Evolutionary conservation across 805 yeast genomes (phyloP).

Genomic region (Spathaspora boniae): DNA sequence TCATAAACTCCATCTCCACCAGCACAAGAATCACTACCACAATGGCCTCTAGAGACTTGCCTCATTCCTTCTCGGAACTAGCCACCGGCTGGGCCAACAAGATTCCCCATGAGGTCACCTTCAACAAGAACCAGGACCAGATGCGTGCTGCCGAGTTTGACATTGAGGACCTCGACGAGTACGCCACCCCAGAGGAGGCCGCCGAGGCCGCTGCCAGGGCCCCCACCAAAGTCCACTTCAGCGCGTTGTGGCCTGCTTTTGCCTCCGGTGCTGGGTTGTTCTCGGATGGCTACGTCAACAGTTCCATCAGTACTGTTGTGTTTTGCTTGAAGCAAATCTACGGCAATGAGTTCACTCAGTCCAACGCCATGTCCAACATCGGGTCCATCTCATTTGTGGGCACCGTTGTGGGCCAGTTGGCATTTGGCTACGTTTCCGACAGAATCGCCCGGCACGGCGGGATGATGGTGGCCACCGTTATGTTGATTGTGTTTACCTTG

Average conservation of each 20-base stretch:
- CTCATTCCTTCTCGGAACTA: constrained; percentile 36
- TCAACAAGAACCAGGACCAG: constrained; percentile 23
- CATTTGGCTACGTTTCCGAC: constrained; percentile 81
- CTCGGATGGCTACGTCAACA: constrained; percentile 90
- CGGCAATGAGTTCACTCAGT: constrained; percentile 56
- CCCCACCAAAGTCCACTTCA: constrained; percentile 17
- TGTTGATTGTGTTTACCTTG: constrained; percentile 74
- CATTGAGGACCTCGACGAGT: constrained; percentile 14
- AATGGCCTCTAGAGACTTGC: constrained; percentile 49
- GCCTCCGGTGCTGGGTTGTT: constrained; percentile 91
- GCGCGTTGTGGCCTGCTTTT: constrained; percentile 56
- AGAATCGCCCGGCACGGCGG: constrained; percentile 76
- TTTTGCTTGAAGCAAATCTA: constrained; percentile 67
- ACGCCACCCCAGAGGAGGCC: constrained; percentile 19
- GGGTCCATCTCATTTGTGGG: constrained; percentile 90
- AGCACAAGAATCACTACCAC: too few species aligned
- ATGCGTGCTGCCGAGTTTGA: constrained; percentile 16
- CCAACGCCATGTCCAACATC: constrained; percentile 74
- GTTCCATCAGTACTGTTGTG: constrained; percentile 74
- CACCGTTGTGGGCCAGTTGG: constrained; percentile 80
- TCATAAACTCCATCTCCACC: too few species aligned
- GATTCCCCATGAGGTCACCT: constrained; percentile 41
- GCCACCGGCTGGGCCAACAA: constrained; percentile 41
- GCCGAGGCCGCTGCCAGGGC: too few species aligned
- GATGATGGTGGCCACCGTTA: constrained; percentile 73